Evolutionary conservation across 768 basidiomycete species (phyloP), one percentile per base, ranked within the genome.

Genomic region (Calocybe indica): DNA sequence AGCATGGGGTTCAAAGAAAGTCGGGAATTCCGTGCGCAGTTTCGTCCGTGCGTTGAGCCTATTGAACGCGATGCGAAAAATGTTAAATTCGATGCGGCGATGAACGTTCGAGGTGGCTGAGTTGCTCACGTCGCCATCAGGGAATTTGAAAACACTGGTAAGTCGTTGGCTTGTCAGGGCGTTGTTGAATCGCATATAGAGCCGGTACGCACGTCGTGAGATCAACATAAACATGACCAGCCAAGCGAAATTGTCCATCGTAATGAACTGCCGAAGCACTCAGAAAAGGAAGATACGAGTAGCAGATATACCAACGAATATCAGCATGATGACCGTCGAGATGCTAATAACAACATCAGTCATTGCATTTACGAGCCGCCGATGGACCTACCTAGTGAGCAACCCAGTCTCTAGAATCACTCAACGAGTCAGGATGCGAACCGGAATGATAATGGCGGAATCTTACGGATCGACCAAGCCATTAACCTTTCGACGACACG

Each of bases 401-500:
- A 46, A 10, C 33, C 37, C 45, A 8, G 45, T 46, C n/a, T 46
- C 45, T 46, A 12, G n/a, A 31, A 22, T 43, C 34, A 7, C 33
- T 5, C 12, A 13, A 6, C 34, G 6, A 29, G 15, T 37, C 13
- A 37, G 35, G 44, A 39, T 8, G 31, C 6, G 12, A 30, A 37
- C 28, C 30, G 3, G 10, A 30, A 30, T 15, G 22, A 7, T 36
- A 22, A 11, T 40, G n/a, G 33, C 15, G 6, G 8, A 7, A n/a
- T 14, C 47, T 43, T 43, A 48, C 41, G 41, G 11, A 48, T 43
- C 15, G 47, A 31, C 47, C 40, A 48, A 6, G 39, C n/a, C 37
- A 48, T 48, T 6, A 48, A 14, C 35, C 41, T n/a, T 14, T 48
- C 47, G 14, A 48, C n/a, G 22, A 48, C 11, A 11, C 47, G 15